Conservation (phyloP, 345 rosid species). For the Eucalyptus microcorys region DNA sequence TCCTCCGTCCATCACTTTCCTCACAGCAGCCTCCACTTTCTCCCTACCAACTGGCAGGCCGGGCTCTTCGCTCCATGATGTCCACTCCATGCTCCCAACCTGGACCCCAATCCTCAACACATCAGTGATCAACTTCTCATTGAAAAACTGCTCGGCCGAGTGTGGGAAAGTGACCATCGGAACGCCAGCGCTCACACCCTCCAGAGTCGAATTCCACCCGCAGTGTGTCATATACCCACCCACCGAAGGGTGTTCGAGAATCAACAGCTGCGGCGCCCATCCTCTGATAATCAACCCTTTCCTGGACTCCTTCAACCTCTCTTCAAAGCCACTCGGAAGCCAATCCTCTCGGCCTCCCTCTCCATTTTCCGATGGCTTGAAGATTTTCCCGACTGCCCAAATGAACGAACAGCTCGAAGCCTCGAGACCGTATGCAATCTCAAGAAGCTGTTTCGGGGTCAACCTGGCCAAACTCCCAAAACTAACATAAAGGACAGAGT, state of each 20-base stretch:
- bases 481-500: slow-evolving; percentile 36
- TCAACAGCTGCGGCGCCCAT: slow-evolving; percentile 43
- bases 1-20: slow-evolving; percentile 11
- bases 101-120: slow-evolving; percentile 26
- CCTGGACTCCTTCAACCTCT: slow-evolving; percentile 5
- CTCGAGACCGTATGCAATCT: slow-evolving; percentile 30
- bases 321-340: slow-evolving; percentile 23
- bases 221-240: slow-evolving; percentile 46
- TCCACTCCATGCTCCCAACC: slow-evolving; percentile 24
- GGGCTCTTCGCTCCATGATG: slow-evolving; percentile 1
- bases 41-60: slow-evolving; percentile 14
- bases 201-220: slow-evolving; percentile 39
- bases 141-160: slow-evolving; percentile 29
- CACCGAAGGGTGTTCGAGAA: slow-evolving; percentile 22
- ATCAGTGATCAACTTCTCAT: slow-evolving; percentile 23
- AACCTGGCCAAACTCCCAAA: slow-evolving; percentile 33
- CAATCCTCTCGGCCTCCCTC: neutral
- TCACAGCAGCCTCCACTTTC: slow-evolving; percentile 16
- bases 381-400: slow-evolving; percentile 33
- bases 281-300: slow-evolving; percentile 29
- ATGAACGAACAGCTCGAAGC: slow-evolving; percentile 22
- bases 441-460: slow-evolving; percentile 17
- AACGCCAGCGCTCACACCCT: slow-evolving; percentile 17
- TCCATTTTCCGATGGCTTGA: neutral
- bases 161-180: slow-evolving; percentile 35